These are phyloP conservation scores for Fusarium kyushuense DNA, from an alignment of 2,329 filamentous ascomycete genomes.

Conservation along the genomic window DNA sequence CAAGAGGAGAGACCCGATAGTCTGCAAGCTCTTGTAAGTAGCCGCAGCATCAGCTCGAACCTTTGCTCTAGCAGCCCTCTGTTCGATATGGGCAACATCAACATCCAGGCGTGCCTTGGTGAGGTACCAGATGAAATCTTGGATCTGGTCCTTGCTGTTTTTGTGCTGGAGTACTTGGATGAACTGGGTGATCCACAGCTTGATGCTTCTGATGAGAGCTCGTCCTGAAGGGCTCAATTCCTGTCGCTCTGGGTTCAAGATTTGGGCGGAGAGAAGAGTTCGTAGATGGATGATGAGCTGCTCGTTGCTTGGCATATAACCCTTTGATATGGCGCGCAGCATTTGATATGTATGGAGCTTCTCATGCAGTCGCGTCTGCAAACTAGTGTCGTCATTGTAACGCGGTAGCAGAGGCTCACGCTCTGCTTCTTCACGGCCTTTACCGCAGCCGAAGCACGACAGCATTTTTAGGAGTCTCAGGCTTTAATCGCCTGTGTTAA, in stretches of 20 bases:
- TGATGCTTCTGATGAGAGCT: slow-evolving; percentile 76
- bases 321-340: slow-evolving; percentile 81
- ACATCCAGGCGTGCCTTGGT: slow-evolving; percentile 73
- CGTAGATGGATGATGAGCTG: slow-evolving; percentile 84
- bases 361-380: slow-evolving; percentile 83
- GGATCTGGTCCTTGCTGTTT: slow-evolving; percentile 85
- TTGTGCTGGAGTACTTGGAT: slow-evolving; percentile 87
- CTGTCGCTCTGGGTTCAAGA: slow-evolving; percentile 76
- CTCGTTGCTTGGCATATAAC: slow-evolving; percentile 92
- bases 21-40: slow-evolving; percentile 82
- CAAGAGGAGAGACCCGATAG: slow-evolving; percentile 84
- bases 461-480: slow-evolving; percentile 57
- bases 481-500: not conserved
- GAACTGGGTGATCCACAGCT: slow-evolving; percentile 80
- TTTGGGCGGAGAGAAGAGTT: slow-evolving; percentile 79
- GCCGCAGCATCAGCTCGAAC: slow-evolving; percentile 53
- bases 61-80: slow-evolving; percentile 48
- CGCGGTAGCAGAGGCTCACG: slow-evolving; percentile 83
- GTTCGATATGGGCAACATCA: slow-evolving; percentile 49
- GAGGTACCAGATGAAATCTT: slow-evolving; percentile 91
- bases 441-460: slow-evolving; percentile 73
- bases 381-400: slow-evolving; percentile 82
- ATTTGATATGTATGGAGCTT: slow-evolving; percentile 97
- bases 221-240: slow-evolving; percentile 83
- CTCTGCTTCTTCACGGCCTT: slow-evolving; percentile 66